These are phyloP conservation scores for Enterospora canceri DNA, from an alignment of 371 early-diverging fungal genomes.

Conservation along the genomic window DNA sequence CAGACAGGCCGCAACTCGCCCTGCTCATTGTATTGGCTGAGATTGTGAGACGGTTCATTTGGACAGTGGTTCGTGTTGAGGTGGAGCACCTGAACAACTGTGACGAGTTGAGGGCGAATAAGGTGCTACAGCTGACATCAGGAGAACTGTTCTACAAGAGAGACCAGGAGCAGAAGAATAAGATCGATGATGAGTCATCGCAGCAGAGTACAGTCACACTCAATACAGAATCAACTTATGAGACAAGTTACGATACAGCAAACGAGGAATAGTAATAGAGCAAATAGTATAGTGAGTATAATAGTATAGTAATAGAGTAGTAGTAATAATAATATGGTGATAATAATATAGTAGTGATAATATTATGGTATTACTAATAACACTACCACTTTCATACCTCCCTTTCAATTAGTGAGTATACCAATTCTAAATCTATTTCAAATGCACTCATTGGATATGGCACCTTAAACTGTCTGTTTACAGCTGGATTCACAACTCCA, in stretches of 20 bases:
- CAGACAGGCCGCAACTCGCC: conserved; percentile 2
- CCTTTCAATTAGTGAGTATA: conserved; percentile 14
- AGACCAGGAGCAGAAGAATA: conserved; percentile 22
- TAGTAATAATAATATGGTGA: too few relatives aligned
- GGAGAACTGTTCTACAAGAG: conserved; percentile 47
- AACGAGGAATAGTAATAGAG: too few relatives aligned
- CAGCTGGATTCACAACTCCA: conserved; percentile 30
- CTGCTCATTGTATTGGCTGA: conserved; percentile 23
- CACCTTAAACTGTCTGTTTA: conserved; percentile 26
- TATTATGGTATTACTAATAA: too few relatives aligned
- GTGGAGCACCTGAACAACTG: conserved; percentile 58
- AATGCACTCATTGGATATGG: conserved; percentile 33
- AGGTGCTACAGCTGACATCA: conserved; percentile 15
- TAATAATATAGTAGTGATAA: too few relatives aligned
- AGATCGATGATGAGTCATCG: too few relatives aligned
- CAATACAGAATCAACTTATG: too few relatives aligned
- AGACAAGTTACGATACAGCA: too few relatives aligned
- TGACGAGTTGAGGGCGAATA: conserved; percentile 44
- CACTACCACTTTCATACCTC: too few relatives aligned
- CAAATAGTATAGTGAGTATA: too few relatives aligned
- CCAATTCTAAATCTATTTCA: conserved; percentile 41
- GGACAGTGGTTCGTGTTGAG: conserved; percentile 56
- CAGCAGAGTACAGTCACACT: too few relatives aligned
- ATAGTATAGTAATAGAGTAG: too few relatives aligned
- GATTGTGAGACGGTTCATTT: conserved; percentile 49